These are phyloP conservation scores for Bolboschoenoplectus hybrid DNA, from an alignment of 202 grass and related monocot species.

Conservation along the genomic window DNA sequence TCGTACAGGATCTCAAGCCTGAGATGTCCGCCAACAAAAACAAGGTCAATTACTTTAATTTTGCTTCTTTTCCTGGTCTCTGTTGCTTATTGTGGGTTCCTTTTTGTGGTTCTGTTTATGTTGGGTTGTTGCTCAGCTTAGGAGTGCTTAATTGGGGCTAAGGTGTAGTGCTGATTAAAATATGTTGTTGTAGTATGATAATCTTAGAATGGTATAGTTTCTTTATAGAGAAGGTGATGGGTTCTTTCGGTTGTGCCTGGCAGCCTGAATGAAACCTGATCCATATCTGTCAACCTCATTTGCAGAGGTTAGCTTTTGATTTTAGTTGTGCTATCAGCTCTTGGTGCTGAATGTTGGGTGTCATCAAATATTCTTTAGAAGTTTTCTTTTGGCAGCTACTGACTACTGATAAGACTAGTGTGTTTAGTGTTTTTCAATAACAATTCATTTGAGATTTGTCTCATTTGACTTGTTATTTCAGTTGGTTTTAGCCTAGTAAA, in stretches of 20 bases:
- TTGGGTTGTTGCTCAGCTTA: not conserved
- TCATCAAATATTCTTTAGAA: not conserved
- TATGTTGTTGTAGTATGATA: not conserved
- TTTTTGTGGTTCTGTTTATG: not conserved
- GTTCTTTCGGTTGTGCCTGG: not conserved
- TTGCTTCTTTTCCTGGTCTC: not conserved
- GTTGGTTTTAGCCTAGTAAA: not conserved
- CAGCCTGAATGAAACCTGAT: not conserved
- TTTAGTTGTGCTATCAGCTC: not conserved
- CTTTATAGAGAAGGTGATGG: not conserved
- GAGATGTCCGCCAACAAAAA: constrained; percentile 51
- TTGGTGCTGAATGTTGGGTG: not conserved
- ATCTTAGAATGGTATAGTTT: not conserved
- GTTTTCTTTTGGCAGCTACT: not conserved
- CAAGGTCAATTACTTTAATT: constrained; percentile 42
- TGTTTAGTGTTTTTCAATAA: not conserved
- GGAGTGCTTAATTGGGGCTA: not conserved
- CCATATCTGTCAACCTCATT: not conserved
- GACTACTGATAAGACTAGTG: not conserved
- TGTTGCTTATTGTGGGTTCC: not conserved
- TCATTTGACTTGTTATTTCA: constrained; percentile 23
- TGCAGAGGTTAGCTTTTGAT: not conserved
- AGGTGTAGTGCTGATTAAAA: not conserved
- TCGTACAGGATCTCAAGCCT: constrained; percentile 80
- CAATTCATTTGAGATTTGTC: not conserved